These are phyloP conservation scores for Veloboletus limbatus DNA, from an alignment of 1,284 basidiomycete genomes.

Conservation along the genomic window DNA sequence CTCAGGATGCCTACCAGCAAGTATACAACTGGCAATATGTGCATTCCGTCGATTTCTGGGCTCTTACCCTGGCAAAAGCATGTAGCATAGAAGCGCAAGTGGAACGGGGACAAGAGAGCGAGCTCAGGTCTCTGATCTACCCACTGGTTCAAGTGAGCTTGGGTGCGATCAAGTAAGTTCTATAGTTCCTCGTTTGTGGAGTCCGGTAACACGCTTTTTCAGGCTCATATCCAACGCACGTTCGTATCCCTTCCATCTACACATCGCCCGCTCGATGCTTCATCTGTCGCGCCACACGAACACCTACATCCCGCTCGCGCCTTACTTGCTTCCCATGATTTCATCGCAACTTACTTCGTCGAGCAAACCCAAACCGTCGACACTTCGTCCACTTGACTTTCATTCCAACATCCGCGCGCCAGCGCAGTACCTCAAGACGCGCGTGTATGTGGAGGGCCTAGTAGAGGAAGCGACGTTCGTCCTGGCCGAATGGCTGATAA, in stretches of 20 bases:
- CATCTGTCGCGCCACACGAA: slow-evolving; percentile 75
- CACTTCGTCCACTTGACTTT: slow-evolving; percentile 86
- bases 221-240: slow-evolving; percentile 83
- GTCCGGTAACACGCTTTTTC: slow-evolving; percentile 2
- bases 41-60: slow-evolving; percentile 97
- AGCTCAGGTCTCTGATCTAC: slow-evolving; percentile 87
- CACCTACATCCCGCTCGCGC: slow-evolving; percentile 86
- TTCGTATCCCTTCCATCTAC: slow-evolving; percentile 80
- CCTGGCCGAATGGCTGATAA: slow-evolving; percentile 77
- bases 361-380: slow-evolving; percentile 80
- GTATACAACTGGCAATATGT: slow-evolving; percentile 99
- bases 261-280: slow-evolving; percentile 69
- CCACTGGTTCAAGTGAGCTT: slow-evolving; percentile 93
- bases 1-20: slow-evolving; percentile 83
- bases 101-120: slow-evolving; percentile 63
- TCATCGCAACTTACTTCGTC: slow-evolving; percentile 74
- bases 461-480: slow-evolving; percentile 81
- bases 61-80: slow-evolving; percentile 80
- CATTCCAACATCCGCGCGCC: slow-evolving; percentile 87
- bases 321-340: slow-evolving; percentile 86
- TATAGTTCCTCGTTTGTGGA: not conserved
- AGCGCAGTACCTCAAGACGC: slow-evolving; percentile 85
- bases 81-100: slow-evolving; percentile 60
- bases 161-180: slow-evolving; percentile 82
- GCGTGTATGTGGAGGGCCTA: slow-evolving; percentile 82